These are phyloP conservation scores for Phytophthora vignae DNA, from an alignment of 352 stramenopile species.

Conservation along the genomic window DNA sequence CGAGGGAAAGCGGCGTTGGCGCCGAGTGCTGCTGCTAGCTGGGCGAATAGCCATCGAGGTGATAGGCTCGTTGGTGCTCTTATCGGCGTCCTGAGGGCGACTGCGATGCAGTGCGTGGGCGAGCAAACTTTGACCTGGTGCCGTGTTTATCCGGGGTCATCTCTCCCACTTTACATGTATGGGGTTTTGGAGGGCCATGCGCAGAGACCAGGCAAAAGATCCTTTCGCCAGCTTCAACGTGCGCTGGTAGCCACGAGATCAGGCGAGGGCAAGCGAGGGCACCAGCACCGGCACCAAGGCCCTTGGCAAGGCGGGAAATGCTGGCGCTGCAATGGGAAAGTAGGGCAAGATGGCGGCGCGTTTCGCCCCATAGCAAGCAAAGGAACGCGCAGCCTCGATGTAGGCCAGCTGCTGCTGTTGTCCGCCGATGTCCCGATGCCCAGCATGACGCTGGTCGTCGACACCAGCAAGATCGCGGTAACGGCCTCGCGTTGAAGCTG, in stretches of 20 bases:
- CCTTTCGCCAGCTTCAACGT: constrained; percentile 6
- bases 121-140: not conserved
- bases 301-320: no score
- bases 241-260: not conserved
- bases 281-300: not conserved
- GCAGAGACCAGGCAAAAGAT: constrained; percentile 2
- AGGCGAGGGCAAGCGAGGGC: not conserved
- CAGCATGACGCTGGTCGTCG: not conserved
- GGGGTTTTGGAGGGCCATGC: not conserved
- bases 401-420: not conserved
- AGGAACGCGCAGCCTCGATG: not conserved
- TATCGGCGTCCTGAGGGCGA: not conserved
- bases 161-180: constrained; percentile 1
- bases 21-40: not conserved
- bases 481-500: not conserved
- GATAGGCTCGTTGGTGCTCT: not conserved
- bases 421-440: no score
- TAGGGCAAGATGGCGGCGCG: not conserved
- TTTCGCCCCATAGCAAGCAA: not conserved
- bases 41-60: not conserved
- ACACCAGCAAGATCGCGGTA: not conserved
- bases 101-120: not conserved
- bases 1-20: not conserved
- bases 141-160: not conserved
- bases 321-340: not conserved